Conservation (phyloP, 1,139 yeast species). For the Debaryomyces subglobosus region DNA sequence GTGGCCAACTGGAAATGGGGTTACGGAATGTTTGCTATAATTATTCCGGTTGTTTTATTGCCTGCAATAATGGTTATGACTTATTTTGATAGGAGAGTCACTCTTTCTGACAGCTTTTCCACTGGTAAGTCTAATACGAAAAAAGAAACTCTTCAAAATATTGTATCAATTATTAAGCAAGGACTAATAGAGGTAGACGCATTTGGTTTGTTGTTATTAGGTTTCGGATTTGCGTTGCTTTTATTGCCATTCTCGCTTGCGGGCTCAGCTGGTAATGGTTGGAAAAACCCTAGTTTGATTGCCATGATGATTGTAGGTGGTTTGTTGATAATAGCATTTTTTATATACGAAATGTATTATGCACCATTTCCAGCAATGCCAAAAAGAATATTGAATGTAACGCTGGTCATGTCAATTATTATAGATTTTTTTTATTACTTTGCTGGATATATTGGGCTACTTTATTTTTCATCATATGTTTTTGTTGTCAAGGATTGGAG, state of each 20-base stretch:
- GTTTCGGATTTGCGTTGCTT: not conserved
- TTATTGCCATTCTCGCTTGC: not conserved
- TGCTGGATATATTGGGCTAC: not conserved
- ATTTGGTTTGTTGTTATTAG: not conserved
- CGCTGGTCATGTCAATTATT: not conserved
- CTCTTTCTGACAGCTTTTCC: not conserved
- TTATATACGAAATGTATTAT: not conserved
- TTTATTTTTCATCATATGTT: not conserved
- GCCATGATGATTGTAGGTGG: not conserved
- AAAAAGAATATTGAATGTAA: not conserved
- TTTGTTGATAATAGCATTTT: not conserved
- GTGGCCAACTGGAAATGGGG: not conserved
- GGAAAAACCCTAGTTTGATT: not conserved
- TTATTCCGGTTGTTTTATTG: not conserved
- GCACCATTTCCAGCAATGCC: not conserved
- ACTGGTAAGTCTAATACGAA: not conserved
- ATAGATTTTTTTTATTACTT: not conserved
- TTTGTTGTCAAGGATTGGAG: not conserved
- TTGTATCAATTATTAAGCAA: not conserved
- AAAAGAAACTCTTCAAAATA: not conserved
- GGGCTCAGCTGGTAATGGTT: not conserved
- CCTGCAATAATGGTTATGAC: not conserved
- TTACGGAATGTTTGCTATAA: not conserved
- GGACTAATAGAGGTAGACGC: not conserved
- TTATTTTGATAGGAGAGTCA: not conserved